Conservation (phyloP, 805 yeast species). For the Candida dendrica region DNA sequence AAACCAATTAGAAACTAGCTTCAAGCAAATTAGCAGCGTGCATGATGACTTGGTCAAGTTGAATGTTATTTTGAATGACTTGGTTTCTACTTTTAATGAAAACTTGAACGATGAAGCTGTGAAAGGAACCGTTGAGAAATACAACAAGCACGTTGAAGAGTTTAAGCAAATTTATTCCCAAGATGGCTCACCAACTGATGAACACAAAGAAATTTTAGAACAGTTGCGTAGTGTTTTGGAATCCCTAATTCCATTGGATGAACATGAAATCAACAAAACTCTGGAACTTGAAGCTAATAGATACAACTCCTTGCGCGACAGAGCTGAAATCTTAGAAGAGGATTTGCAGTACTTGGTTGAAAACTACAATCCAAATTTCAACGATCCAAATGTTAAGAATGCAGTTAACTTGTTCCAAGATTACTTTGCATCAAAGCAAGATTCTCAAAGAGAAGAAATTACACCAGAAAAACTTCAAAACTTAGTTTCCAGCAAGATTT, state of each 20-base stretch:
- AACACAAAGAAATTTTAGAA: background rate
- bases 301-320: constrained; percentile 8
- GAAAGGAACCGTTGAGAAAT: constrained; percentile 56
- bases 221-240: constrained; percentile 3
- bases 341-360: constrained; percentile 38
- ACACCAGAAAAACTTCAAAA: background rate
- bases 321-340: constrained; percentile 30
- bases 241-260: constrained; percentile 1
- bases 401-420: constrained; percentile 49
- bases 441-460: background rate
- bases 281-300: constrained; percentile 5
- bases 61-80: constrained; percentile 34
- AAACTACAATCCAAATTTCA: constrained; percentile 69
- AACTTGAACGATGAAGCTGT: constrained; percentile 86
- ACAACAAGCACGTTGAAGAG: constrained; percentile 5
- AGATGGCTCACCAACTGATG: background rate
- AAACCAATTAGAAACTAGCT: constrained; percentile 8
- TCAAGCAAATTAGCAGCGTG: constrained; percentile 3
- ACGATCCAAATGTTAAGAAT: constrained; percentile 63
- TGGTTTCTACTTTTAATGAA: constrained; percentile 62
- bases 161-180: constrained; percentile 5
- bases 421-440: constrained; percentile 17
- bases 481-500: background rate
- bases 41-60: constrained; percentile 15
- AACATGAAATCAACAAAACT: constrained; percentile 4